These are phyloP conservation scores for Juglanconis oblonga DNA, from an alignment of 2,329 filamentous ascomycete genomes.

Conservation along the genomic window DNA sequence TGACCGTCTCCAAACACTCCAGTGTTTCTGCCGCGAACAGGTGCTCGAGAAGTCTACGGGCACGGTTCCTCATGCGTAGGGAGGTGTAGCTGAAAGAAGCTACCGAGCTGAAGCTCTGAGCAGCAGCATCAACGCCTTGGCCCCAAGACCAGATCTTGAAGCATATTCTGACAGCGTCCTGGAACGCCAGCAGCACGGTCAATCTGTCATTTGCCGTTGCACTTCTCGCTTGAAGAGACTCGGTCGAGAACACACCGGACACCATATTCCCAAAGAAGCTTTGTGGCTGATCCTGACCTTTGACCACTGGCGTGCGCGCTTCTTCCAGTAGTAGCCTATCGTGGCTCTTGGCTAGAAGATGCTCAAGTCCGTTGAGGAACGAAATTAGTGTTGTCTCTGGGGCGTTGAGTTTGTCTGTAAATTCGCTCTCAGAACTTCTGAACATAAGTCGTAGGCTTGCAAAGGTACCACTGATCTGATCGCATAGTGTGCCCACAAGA, in stretches of 20 bases:
- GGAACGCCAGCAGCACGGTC: slow-evolving; percentile 92
- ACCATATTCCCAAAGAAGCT: slow-evolving; percentile 95
- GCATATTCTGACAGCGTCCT: slow-evolving; percentile 90
- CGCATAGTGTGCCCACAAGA: slow-evolving; percentile 84
- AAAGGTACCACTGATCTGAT: slow-evolving; percentile 72
- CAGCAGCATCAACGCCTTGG: slow-evolving; percentile 54
- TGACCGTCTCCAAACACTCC: slow-evolving; percentile 88
- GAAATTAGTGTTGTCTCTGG: slow-evolving; percentile 75
- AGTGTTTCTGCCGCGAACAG: slow-evolving; percentile 88
- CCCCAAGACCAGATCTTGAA: slow-evolving; percentile 97
- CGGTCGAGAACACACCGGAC: slow-evolving; percentile 81
- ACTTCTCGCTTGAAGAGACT: slow-evolving; percentile 72
- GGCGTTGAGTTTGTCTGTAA: slow-evolving; percentile 27
- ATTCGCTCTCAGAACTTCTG: slow-evolving; percentile 22
- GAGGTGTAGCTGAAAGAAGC: slow-evolving; percentile 92
- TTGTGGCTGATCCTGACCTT: slow-evolving; percentile 78
- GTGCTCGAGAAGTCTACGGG: slow-evolving; percentile 84
- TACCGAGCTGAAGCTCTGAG: slow-evolving; percentile 63
- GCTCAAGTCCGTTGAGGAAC: slow-evolving; percentile 90
- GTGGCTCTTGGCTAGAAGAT: slow-evolving; percentile 83
- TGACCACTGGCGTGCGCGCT: slow-evolving; percentile 62
- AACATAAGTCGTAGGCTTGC: slow-evolving; percentile 67
- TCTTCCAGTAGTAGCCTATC: slow-evolving; percentile 78
- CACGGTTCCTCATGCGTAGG: slow-evolving; percentile 83
- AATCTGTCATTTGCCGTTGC: slow-evolving; percentile 89